Conservation (phyloP, 768 basidiomycete species). For the Russula earlei region DNA sequence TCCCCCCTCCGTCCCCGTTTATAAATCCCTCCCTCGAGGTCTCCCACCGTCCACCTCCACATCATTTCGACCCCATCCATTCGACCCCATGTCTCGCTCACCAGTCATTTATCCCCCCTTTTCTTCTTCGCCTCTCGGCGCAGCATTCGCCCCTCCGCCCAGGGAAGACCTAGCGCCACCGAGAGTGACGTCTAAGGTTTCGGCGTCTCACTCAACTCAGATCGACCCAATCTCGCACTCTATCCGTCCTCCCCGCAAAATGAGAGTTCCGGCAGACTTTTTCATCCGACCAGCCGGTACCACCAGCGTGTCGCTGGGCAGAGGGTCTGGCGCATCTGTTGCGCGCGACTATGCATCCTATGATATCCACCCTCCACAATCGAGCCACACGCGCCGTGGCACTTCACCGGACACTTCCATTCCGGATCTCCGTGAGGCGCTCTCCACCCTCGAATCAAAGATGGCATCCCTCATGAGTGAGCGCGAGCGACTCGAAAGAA, state of each 20-base stretch:
- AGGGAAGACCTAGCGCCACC: conserved; percentile 11
- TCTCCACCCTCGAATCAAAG: conserved; percentile 57
- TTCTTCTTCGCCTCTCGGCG: conserved; percentile 1
- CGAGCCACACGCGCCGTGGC: conserved; percentile 1
- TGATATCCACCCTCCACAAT: background rate
- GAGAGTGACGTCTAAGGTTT: conserved; percentile 8
- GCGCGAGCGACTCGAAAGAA: conserved; percentile 56
- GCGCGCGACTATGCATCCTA: conserved; percentile 10
- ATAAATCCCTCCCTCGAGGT: background rate
- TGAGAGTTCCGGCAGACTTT: conserved; percentile 17
- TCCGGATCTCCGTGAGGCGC: conserved; percentile 61
- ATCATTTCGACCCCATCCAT: background rate
- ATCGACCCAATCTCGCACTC: conserved; percentile 1
- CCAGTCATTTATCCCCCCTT: conserved; percentile 18
- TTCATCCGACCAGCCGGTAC: conserved; percentile 11
- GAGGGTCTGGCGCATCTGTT: conserved; percentile 16
- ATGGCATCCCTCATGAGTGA: conserved; percentile 61
- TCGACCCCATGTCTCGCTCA: conserved; percentile 15
- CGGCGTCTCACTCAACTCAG: conserved; percentile 12
- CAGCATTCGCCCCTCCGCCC: conserved; percentile 3
- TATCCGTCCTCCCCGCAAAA: conserved; percentile 4
- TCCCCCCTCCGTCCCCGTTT: background rate
- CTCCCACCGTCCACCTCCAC: background rate
- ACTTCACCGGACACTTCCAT: conserved; percentile 26
- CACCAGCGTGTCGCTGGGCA: conserved; percentile 17